A percentile compares a stretch with the other conserved stretches of the same genome.
Evolutionary conservation across 2,329 filamentous ascomycete genomes (phyloP).

Genomic region (Mycocentrospora acerina): DNA sequence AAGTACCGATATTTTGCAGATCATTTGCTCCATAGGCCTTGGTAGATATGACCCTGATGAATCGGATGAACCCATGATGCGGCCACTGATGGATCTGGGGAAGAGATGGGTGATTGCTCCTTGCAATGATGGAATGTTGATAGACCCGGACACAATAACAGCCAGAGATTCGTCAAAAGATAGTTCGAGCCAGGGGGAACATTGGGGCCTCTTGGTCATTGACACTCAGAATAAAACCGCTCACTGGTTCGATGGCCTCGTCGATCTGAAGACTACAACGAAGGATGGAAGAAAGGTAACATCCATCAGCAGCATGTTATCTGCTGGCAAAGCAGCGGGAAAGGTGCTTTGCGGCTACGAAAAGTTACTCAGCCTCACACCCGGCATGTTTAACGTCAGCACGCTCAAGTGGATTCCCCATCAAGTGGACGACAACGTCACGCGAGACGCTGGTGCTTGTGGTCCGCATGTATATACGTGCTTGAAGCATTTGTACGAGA

Average conservation of each 20-base stretch:
- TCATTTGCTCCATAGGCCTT: no score
- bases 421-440: neutral
- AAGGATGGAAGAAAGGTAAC: neutral
- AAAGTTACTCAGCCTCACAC: neutral
- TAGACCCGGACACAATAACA: neutral
- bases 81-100: no score
- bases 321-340: conserved; percentile 3
- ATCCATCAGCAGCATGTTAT: neutral
- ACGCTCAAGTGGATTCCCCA: conserved; percentile 6
- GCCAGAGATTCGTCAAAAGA: no score
- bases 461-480: conserved; percentile 1
- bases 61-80: no score
- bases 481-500: neutral
- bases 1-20: no score
- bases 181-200: neutral
- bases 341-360: conserved; percentile 3
- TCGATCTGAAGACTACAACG: neutral
- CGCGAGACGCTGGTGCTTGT: neutral
- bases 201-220: conserved; percentile 8
- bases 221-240: conserved; percentile 3
- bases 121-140: no score
- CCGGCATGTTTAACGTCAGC: neutral
- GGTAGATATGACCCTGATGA: no score
- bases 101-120: no score
- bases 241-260: conserved; percentile 2